These are phyloP conservation scores for Fraxinus excelsior DNA, from an alignment of 257 asterid genomes.

Conservation along the genomic window DNA sequence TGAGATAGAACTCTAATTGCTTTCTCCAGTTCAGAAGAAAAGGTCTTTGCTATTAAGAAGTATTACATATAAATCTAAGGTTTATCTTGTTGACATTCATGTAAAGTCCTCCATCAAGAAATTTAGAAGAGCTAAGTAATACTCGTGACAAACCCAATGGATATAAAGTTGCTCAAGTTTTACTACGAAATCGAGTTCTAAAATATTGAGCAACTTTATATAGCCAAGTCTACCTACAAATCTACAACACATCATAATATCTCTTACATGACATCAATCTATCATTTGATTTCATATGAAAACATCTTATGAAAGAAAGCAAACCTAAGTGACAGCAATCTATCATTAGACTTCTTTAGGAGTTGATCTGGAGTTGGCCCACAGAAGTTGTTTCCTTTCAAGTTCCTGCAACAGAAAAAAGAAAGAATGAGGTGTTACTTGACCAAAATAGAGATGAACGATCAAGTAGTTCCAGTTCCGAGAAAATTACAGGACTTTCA, in stretches of 20 bases:
- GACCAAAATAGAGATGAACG: neutral
- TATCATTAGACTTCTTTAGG: constrained; percentile 22
- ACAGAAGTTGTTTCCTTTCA: constrained; percentile 40
- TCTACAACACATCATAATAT: no score
- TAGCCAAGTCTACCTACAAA: no score
- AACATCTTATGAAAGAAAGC: neutral
- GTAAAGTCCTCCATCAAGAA: neutral
- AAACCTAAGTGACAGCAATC: constrained; percentile 31
- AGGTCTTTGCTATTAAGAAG: neutral
- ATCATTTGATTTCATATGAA: neutral
- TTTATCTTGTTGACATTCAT: neutral
- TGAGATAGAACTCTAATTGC: no score
- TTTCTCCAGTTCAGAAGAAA: neutral
- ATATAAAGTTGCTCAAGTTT: no score
- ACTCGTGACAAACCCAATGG: neutral
- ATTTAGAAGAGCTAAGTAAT: neutral
- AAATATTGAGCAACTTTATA: no score
- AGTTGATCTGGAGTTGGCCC: constrained; percentile 39
- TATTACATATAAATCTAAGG: neutral
- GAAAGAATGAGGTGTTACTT: neutral
- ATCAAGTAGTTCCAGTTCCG: neutral
- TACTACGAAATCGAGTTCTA: no score
- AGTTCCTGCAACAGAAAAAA: constrained; percentile 23
- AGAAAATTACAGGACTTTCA: constrained; percentile 33
- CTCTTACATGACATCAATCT: neutral